These are phyloP conservation scores for Kokia cookei DNA, from an alignment of 441 rosid genomes.

Conservation along the genomic window DNA sequence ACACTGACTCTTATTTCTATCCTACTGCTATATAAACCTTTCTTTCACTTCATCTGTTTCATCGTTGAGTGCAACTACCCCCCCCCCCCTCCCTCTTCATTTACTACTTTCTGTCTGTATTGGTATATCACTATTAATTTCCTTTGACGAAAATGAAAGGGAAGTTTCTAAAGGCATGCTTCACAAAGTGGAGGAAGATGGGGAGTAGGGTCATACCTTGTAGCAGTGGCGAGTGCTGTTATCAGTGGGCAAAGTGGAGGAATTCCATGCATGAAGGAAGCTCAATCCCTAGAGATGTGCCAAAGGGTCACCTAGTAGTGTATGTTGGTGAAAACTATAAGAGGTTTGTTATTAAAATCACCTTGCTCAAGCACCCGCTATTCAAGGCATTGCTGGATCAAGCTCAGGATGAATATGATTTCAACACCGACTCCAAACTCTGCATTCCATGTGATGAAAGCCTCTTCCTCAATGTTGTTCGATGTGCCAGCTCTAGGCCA, in stretches of 20 bases:
- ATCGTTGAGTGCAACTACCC: conserved; percentile 1
- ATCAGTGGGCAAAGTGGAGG: conserved; percentile 39
- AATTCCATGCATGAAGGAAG: conserved; percentile 24
- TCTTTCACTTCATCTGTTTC: conserved; percentile 20
- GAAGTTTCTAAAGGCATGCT: conserved; percentile 32
- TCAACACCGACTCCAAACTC: conserved; percentile 56
- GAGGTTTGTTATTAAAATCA: conserved; percentile 68
- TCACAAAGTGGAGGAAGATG: conserved; percentile 57
- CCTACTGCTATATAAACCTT: conserved; percentile 28
- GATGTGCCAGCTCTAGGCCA: conserved; percentile 46
- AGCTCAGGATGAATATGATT: conserved; percentile 69
- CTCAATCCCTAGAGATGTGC: conserved; percentile 74
- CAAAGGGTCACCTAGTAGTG: conserved; percentile 84
- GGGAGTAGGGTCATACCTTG: conserved; percentile 41
- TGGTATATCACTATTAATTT: not conserved
- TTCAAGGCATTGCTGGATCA: conserved; percentile 77
- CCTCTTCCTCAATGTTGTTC: conserved; percentile 63
- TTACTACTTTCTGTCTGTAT: not conserved
- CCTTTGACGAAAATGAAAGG: conserved; percentile 26
- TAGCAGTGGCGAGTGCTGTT: conserved; percentile 44
- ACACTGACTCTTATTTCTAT: not conserved
- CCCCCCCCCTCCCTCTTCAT: not conserved
- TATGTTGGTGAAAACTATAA: conserved; percentile 69
- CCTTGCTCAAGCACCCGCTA: conserved; percentile 69
- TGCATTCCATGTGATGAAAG: conserved; percentile 80